Conservation (phyloP, 352 stramenopile species). For the Thalassiosira exigua region DNA sequence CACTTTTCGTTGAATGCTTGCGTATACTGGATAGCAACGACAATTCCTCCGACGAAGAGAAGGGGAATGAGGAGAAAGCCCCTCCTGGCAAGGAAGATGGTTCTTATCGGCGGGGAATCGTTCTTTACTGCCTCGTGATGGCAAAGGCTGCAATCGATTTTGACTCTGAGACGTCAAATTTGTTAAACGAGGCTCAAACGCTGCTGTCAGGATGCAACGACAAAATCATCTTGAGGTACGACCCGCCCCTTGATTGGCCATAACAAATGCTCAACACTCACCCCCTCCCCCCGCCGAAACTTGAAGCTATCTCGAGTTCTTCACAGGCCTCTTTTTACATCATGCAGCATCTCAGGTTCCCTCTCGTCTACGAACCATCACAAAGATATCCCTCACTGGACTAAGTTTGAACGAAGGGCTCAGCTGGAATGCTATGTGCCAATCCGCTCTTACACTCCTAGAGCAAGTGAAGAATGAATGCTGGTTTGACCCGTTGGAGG, state of each 20-base stretch:
- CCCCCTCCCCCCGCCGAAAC: too few relatives aligned
- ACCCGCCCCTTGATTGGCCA: not conserved
- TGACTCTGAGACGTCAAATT: constrained; percentile 45
- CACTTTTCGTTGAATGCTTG: constrained; percentile 49
- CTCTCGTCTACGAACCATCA: constrained; percentile 44
- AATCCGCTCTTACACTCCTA: constrained; percentile 37
- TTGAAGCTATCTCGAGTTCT: too few relatives aligned
- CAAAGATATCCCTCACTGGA: constrained; percentile 26
- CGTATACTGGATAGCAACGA: constrained; percentile 51
- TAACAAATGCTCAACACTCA: too few relatives aligned
- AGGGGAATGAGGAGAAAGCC: not conserved
- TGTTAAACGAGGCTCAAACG: constrained; percentile 52
- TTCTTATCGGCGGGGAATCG: constrained; percentile 51
- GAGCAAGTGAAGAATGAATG: constrained; percentile 64
- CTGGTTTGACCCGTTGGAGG: constrained; percentile 60
- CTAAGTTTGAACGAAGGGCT: constrained; percentile 36
- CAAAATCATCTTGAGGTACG: constrained; percentile 43
- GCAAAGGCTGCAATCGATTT: constrained; percentile 39
- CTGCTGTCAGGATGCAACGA: constrained; percentile 46
- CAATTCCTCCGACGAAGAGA: not conserved
- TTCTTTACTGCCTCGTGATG: constrained; percentile 55
- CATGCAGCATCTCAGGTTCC: constrained; percentile 48
- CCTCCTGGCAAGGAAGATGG: not conserved
- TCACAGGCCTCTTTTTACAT: constrained; percentile 50
- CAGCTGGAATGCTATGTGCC: constrained; percentile 59